Conservation (phyloP, 148 eudicot genomes). For the Tetragonia tetragonoides region DNA sequence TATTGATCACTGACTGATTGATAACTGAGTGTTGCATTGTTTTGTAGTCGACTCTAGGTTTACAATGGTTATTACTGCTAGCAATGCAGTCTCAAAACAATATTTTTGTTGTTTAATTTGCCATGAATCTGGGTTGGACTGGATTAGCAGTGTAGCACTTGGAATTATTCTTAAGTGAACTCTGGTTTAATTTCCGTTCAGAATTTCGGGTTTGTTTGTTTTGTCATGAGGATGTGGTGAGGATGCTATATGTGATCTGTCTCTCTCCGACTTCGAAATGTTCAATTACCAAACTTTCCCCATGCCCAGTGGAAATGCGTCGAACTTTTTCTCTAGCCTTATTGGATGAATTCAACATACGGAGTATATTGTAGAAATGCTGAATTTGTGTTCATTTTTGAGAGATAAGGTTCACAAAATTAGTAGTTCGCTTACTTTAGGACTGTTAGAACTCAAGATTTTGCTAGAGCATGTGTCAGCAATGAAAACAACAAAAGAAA, state of each 20-base stretch:
- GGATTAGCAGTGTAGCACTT: background rate
- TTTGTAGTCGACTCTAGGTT: background rate
- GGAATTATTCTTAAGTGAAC: conserved; percentile 19
- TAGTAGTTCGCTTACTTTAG: too few species aligned
- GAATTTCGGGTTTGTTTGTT: conserved; percentile 8
- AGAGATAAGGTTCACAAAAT: too few species aligned
- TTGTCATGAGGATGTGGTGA: conserved; percentile 14
- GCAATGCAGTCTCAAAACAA: background rate
- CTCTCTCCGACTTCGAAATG: too few species aligned
- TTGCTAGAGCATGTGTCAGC: too few species aligned
- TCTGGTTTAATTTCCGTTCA: conserved; percentile 9
- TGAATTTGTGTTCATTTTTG: too few species aligned
- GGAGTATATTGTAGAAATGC: too few species aligned
- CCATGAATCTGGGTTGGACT: background rate
- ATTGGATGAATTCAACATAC: too few species aligned
- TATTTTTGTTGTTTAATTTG: background rate
- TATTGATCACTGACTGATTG: background rate
- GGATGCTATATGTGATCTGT: background rate
- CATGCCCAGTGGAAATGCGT: too few species aligned
- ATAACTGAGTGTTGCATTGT: background rate
- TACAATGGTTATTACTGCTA: background rate
- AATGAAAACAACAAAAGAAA: too few species aligned
- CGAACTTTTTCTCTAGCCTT: too few species aligned
- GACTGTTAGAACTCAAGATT: too few species aligned
- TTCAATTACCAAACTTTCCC: too few species aligned